phyloP scores from a whole-genome alignment of 106 monocot genomes.

The Gastrodia elata region DNA sequence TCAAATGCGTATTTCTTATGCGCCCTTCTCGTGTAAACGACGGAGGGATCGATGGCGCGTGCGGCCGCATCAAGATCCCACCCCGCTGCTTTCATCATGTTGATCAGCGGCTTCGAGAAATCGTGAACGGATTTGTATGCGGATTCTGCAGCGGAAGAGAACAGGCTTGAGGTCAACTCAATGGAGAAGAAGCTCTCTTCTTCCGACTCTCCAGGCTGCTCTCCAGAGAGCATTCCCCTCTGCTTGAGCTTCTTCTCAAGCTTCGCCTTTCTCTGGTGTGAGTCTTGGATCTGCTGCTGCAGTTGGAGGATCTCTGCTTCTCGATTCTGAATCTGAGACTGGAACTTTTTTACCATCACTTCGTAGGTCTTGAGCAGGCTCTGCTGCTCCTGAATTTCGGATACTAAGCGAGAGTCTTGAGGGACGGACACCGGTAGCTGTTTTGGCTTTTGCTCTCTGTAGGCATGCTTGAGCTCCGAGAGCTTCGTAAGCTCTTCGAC shows the following conservation, averaged over 20 bases:
- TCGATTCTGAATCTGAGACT: constrained; percentile 80
- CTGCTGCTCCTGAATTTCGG: constrained; percentile 91
- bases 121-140: constrained; percentile 64
- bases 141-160: constrained; percentile 22
- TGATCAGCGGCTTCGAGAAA: constrained; percentile 64
- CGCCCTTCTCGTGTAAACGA: constrained; percentile 34
- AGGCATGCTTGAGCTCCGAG: constrained; percentile 50
- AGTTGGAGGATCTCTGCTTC: constrained; percentile 71
- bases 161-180: constrained; percentile 27
- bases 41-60: constrained; percentile 16
- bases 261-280: constrained; percentile 66
- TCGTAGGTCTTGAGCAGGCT: constrained; percentile 53
- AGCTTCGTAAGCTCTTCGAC: constrained; percentile 22
- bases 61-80: constrained; percentile 58
- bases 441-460: constrained; percentile 26
- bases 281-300: constrained; percentile 70
- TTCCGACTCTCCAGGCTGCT: neutral
- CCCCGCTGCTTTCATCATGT: constrained; percentile 65
- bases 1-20: constrained; percentile 91
- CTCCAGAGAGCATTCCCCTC: constrained; percentile 15
- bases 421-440: constrained; percentile 15
- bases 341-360: constrained; percentile 50
- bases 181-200: constrained; percentile 22
- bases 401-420: constrained; percentile 31
- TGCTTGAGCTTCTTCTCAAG: constrained; percentile 35